phyloP scores from a whole-genome alignment of 495 filamentous ascomycete genomes.

The Hyphodiscus hymeniophilus region DNA sequence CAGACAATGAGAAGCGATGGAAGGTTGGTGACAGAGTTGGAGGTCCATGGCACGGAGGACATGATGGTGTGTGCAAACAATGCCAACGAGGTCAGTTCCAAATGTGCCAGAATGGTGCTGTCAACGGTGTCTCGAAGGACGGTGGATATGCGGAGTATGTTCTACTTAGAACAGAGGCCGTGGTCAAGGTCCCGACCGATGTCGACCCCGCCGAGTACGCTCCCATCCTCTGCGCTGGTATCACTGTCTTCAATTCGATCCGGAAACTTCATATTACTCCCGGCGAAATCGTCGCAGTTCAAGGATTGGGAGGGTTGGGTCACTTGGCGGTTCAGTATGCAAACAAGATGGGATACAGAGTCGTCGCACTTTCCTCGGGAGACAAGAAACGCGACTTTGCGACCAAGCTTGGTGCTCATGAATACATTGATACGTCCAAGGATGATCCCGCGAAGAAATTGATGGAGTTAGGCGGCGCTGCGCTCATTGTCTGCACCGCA shows the following conservation, averaged over 20 bases:
- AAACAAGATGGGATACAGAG: conserved; percentile 54
- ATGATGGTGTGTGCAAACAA: conserved; percentile 37
- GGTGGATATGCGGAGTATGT: conserved; percentile 61
- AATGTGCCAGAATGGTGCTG: conserved; percentile 39
- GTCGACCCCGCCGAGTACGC: conserved; percentile 52
- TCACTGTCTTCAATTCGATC: conserved; percentile 66
- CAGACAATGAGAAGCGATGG: conserved; percentile 27
- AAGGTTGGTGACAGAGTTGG: conserved; percentile 42
- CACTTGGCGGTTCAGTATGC: conserved; percentile 50
- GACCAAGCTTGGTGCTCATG: conserved; percentile 53
- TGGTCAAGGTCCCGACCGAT: conserved; percentile 48
- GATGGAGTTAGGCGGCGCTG: conserved; percentile 51
- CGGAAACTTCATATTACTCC: conserved; percentile 48
- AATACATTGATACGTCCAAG: conserved; percentile 55
- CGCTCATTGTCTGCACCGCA: conserved; percentile 55
- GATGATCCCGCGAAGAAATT: conserved; percentile 42
- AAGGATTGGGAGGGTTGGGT: conserved; percentile 59
- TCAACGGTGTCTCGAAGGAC: conserved; percentile 45
- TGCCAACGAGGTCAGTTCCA: conserved; percentile 44
- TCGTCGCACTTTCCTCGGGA: conserved; percentile 52
- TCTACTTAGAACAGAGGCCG: conserved; percentile 53
- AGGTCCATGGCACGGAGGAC: conserved; percentile 47
- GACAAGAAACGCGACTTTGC: conserved; percentile 52
- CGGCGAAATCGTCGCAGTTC: conserved; percentile 53
- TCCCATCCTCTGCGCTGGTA: conserved; percentile 63